Percentiles rank a stretch among this genome's conserved stretches.
Conservation (phyloP, 2,329 filamentous ascomycete genomes). For the Paecilomyces fulvus region DNA sequence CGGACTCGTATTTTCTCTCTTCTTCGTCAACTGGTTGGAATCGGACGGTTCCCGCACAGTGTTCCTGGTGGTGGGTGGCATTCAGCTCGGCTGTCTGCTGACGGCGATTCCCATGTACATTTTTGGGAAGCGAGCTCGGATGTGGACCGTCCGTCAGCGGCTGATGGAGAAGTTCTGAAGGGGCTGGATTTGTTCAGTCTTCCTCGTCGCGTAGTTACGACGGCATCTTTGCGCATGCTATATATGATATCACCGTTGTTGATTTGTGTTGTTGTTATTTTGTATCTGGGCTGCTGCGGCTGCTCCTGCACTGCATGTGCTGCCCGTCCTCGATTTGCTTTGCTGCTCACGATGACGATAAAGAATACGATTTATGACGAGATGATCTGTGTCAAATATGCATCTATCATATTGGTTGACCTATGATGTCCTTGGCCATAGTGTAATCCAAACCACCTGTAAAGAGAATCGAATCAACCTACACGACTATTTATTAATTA, state of each 20-base stretch:
- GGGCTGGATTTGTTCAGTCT: background rate
- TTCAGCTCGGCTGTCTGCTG: conserved; percentile 68
- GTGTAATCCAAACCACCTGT: too few relatives aligned
- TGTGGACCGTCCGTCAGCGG: conserved; percentile 87
- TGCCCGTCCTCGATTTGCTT: background rate
- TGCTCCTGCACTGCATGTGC: background rate
- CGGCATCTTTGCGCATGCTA: background rate
- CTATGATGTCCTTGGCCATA: background rate
- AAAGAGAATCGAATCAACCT: too few relatives aligned
- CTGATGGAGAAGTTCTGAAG: conserved; percentile 69
- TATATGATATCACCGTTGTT: background rate
- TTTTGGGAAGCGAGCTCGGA: conserved; percentile 78
- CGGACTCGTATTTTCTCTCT: conserved; percentile 78
- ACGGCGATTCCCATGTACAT: conserved; percentile 88
- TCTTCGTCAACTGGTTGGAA: conserved; percentile 78
- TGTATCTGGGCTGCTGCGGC: too few relatives aligned
- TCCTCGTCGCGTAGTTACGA: background rate
- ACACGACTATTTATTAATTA: too few relatives aligned
- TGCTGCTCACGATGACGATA: background rate
- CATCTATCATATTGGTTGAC: background rate
- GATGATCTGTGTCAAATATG: background rate
- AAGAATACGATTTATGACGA: background rate
- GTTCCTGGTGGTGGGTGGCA: conserved; percentile 74
- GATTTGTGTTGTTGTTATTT: background rate
- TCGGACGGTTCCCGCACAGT: conserved; percentile 66